Evolutionary conservation across 148 eudicot species (phyloP).

Genomic region (Heliosperma pusillum): DNA sequence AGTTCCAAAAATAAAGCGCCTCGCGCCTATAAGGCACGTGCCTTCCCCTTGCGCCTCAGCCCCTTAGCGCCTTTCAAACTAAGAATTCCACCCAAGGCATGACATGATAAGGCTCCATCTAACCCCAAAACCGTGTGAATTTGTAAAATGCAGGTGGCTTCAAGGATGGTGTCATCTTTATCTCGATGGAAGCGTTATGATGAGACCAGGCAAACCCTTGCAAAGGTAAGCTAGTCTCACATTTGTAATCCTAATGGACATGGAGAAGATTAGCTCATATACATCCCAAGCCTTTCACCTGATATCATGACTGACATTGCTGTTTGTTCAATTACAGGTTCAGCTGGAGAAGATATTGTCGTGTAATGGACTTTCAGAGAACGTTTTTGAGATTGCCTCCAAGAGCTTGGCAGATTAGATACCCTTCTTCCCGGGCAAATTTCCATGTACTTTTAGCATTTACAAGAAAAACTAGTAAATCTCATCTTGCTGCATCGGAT

Average conservation of each 20-base stretch:
- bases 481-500: not conserved
- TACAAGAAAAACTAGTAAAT: not conserved
- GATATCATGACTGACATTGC: not conserved
- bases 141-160: conserved; percentile 57
- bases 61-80: too few relatives aligned
- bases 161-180: conserved; percentile 94
- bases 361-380: conserved; percentile 82
- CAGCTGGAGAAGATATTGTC: conserved; percentile 91
- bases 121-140: not conserved
- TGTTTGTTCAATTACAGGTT: conserved; percentile 41
- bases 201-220: conserved; percentile 74
- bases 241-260: too few relatives aligned
- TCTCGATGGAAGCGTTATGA: conserved; percentile 97
- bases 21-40: too few relatives aligned
- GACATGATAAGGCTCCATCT: not conserved
- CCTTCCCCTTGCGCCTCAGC: too few relatives aligned
- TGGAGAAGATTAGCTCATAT: too few relatives aligned
- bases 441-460: not conserved
- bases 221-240: conserved; percentile 51
- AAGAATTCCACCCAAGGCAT: too few relatives aligned
- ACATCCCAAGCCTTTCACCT: too few relatives aligned
- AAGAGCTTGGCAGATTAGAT: conserved; percentile 83
- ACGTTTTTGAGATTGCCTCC: conserved; percentile 90
- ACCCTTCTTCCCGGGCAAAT: not conserved
- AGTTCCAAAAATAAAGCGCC: too few relatives aligned